A percentile compares a stretch with the other conserved stretches of the same genome.
These are phyloP conservation scores for Pouteria campechiana DNA, from an alignment of 179 eudicot genomes.

Conservation along the genomic window DNA sequence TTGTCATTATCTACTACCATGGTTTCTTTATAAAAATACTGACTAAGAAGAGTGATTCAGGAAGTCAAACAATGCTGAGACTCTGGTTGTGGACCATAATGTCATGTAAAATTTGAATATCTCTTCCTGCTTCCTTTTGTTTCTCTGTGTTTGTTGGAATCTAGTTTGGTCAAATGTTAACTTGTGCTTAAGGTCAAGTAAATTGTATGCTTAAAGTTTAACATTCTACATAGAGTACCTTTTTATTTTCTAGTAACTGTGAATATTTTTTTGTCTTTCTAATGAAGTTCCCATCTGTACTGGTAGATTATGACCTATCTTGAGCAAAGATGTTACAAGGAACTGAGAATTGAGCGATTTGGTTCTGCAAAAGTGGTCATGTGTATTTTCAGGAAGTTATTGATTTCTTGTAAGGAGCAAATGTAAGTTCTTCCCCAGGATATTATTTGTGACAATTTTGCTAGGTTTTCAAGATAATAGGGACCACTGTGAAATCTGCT, in stretches of 20 bases:
- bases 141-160: background rate
- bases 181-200: background rate
- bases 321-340: slow-evolving; percentile 91
- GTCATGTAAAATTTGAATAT: too few species aligned
- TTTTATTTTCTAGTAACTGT: background rate
- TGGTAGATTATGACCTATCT: slow-evolving; percentile 71
- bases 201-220: background rate
- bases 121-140: background rate
- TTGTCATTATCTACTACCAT: too few species aligned
- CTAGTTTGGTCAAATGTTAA: too few species aligned
- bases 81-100: too few species aligned
- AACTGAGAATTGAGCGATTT: slow-evolving; percentile 60
- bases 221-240: background rate
- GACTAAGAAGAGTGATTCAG: too few species aligned
- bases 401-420: slow-evolving; percentile 81
- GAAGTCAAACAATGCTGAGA: too few species aligned
- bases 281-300: slow-evolving; percentile 4
- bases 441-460: too few species aligned
- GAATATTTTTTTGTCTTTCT: background rate
- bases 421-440: slow-evolving; percentile 64
- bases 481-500: too few species aligned
- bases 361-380: slow-evolving; percentile 59
- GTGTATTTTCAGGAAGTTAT: slow-evolving; percentile 70
- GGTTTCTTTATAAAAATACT: too few species aligned
- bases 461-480: too few species aligned